These are phyloP conservation scores for Ganoderma sp. DNA, from an alignment of 1,284 basidiomycete species.

Conservation along the genomic window DNA sequence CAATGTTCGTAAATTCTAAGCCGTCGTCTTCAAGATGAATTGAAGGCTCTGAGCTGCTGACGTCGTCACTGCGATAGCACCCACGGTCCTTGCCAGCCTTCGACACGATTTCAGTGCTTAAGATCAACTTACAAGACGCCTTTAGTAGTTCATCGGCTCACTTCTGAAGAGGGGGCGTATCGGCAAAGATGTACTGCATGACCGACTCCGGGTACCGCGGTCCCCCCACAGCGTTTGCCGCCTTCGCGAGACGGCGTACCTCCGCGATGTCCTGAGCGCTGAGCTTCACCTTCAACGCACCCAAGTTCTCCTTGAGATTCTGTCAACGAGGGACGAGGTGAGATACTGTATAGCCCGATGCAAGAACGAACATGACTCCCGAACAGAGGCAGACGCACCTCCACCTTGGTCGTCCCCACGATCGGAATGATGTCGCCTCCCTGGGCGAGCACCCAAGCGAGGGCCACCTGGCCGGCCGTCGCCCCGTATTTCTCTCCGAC, in stretches of 20 bases:
- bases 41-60: too few relatives aligned
- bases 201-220: constrained; percentile 23
- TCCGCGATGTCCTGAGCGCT: constrained; percentile 38
- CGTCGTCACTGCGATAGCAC: too few relatives aligned
- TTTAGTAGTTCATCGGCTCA: not conserved
- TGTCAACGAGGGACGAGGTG: constrained; percentile 5
- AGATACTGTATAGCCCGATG: not conserved
- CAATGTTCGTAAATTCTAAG: too few relatives aligned
- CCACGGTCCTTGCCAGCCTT: not conserved
- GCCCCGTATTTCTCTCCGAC: constrained; percentile 44
- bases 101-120: not conserved
- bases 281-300: constrained; percentile 38
- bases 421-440: constrained; percentile 47
- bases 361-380: too few relatives aligned
- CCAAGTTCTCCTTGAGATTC: constrained; percentile 45
- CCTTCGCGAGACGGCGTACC: constrained; percentile 37
- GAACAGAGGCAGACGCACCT: constrained; percentile 18
- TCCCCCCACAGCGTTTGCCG: constrained; percentile 29
- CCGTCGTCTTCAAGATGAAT: too few relatives aligned
- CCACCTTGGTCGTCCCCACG: constrained; percentile 41
- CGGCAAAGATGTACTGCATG: constrained; percentile 22
- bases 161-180: constrained; percentile 26
- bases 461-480: constrained; percentile 48
- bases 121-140: not conserved
- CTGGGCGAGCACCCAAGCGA: constrained; percentile 52